Base-by-base conservation (phyloP, 2,329 filamentous ascomycete genomes). In the Arthrobotrys entomopaga region DNA sequence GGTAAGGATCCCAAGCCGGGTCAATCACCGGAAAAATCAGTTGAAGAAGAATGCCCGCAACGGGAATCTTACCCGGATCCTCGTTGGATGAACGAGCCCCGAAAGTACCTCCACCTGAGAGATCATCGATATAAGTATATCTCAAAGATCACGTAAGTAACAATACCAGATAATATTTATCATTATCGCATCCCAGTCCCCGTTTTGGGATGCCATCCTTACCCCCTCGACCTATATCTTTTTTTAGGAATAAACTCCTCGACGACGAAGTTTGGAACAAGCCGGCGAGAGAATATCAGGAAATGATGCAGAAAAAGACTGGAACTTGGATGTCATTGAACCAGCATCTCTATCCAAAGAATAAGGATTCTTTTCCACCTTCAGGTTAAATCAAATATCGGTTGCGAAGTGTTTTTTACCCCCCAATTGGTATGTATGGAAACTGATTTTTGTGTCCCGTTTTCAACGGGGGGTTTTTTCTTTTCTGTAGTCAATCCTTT, bases 81-180 rank as follows among this genome's bases (percentile, higher is more conserved):
- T 16, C 70, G 70, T 34, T 74, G 70, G 70, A 74, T 74, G 70
- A 74, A 74, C 16, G 63, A 74, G n/a, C 70, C 70, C 48, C 56
- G 63, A 20, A 61, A 63, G 19, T 67, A 67, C 24, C 56, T 74
- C 52, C 50, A 67, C 24, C 57, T 67, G 7, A 60, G 63, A 29
- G 63, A 66, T 34, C 70, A 74, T 52, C 63, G 63, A 57, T 74
- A 67, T 38, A 74, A 74, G 42, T 74, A 74, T 34, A 74, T 74
- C 20, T 74, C 70, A 13, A 74, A 74, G 56, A 74, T 74, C 34
- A 74, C 70, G 70, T 74, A 66, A 61, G 70, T 63, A 34, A n/a
- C 19, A 19, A 2, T 38, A 16, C 50, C 38, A 19, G 38, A 34
- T 46, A 22, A 20, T 11, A 50, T 6, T 34, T 22, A n/a, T 38